These are phyloP conservation scores for Trichoderma citrinoviride DNA, from an alignment of 2,329 filamentous ascomycete genomes.

Conservation along the genomic window DNA sequence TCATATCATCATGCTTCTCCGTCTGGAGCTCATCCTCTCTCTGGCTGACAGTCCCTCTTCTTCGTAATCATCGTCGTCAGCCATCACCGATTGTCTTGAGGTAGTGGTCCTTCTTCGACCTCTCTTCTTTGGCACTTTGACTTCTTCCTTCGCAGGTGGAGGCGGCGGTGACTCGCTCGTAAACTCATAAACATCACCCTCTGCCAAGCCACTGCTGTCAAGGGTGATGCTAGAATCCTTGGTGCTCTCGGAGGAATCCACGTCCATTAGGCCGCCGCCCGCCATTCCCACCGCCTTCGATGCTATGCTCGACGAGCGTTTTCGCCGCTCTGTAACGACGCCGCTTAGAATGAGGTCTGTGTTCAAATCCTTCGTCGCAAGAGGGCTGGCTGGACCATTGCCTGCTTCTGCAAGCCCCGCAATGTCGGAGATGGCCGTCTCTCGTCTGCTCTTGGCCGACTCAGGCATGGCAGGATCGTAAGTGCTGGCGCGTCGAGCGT, in stretches of 20 bases:
- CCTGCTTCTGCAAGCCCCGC: conserved; percentile 24
- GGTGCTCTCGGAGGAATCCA: not conserved
- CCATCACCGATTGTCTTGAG: conserved; percentile 41
- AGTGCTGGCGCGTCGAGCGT: conserved; percentile 43
- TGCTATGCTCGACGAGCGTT: conserved; percentile 38
- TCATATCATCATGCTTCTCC: conserved; percentile 58
- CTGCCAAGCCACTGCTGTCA: conserved; percentile 29
- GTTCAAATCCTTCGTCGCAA: conserved; percentile 40
- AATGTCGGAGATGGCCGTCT: conserved; percentile 32
- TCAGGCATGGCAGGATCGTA: conserved; percentile 31
- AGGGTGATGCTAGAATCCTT: conserved; percentile 25
- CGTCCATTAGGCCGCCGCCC: conserved; percentile 22
- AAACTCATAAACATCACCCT: conserved; percentile 56
- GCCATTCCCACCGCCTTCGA: conserved; percentile 21
- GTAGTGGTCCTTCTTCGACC: conserved; percentile 36
- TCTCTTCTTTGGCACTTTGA: conserved; percentile 29
- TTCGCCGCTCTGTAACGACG: conserved; percentile 41
- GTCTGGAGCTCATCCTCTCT: conserved; percentile 41
- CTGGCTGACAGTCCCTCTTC: conserved; percentile 34
- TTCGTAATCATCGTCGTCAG: conserved; percentile 38
- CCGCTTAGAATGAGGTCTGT: conserved; percentile 33
- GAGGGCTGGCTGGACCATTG: conserved; percentile 39
- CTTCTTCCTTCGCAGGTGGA: conserved; percentile 33
- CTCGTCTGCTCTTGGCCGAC: conserved; percentile 34
- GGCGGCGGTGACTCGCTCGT: conserved; percentile 48